Evolutionary conservation across 2,329 filamentous ascomycete genomes (phyloP), one percentile per base, ranked within the genome.

Genomic region (Aspergillus sp.): DNA sequence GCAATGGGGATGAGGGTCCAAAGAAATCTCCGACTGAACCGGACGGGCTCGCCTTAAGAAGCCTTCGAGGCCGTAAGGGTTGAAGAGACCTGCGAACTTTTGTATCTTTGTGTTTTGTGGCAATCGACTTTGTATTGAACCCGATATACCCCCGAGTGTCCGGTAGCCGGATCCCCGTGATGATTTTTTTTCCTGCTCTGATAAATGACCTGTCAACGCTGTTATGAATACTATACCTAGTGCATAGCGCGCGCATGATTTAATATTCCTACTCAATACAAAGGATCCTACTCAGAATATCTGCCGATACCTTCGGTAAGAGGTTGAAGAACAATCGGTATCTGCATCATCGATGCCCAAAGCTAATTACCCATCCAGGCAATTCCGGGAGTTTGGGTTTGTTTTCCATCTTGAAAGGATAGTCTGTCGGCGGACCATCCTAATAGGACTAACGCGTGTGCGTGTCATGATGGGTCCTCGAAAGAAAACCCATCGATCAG

Each of bases 11-110:
- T 43, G 67, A 68, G 49, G 66, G 65, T 19, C 60, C 61, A 43
- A 63, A 58, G 54, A 56, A 55, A n/a, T 49, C 61, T 13, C 56
- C 60, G 32, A 56, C 53, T 36, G 73, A 74, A 20, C 65, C 67
- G 20, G 70, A 74, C 55, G 71, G 72, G 20, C 60, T 76, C 50
- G 70, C 69, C 16, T 57, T 76, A 58, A 65, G 65, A 53, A 75
- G 68, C 59, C 65, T 76, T 49, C 61, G 66, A 43, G 67, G 67
- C 10, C 47, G 52, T 16, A 61, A 60, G 49, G 55, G 56, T 35
- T 52, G 46, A 49, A 50, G 45, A 38, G 55, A 52, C 46, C 41
- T 24, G n/a, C 26, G 7, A 22, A 13, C 19, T 38, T 22, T 6
- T 33, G 22, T 30, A 19, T n/a, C n/a, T 45, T n/a, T 44, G 33